These are phyloP conservation scores for Trypanosoma boissoni DNA, from an alignment of 208 protist species.

Conservation along the genomic window DNA sequence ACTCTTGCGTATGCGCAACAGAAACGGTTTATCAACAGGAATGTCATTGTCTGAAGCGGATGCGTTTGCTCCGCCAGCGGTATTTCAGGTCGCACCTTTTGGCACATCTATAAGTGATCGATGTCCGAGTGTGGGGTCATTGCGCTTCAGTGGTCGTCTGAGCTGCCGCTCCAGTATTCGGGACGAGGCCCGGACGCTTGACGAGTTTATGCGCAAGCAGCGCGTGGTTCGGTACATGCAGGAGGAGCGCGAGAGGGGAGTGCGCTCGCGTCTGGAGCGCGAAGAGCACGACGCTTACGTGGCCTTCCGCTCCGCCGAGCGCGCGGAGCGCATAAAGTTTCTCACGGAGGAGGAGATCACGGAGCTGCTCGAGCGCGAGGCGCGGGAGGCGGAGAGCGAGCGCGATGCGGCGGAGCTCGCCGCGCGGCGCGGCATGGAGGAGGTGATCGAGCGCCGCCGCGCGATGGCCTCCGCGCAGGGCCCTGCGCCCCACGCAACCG, in stretches of 20 bases:
- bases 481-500: slow-evolving; percentile 19
- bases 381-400: slow-evolving; percentile 39
- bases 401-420: slow-evolving; percentile 34
- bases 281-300: slow-evolving; percentile 78
- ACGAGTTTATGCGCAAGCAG: slow-evolving; percentile 82
- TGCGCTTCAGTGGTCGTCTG: slow-evolving; percentile 55
- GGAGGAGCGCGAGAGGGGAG: slow-evolving; percentile 72
- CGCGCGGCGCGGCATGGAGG: slow-evolving; percentile 35
- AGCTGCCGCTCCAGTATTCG: slow-evolving; percentile 73
- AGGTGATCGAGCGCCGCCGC: slow-evolving; percentile 22
- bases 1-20: neutral
- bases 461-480: neutral
- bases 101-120: slow-evolving; percentile 1
- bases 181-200: slow-evolving; percentile 65
- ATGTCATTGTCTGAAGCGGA: too few relatives aligned
- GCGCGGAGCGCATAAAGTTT: slow-evolving; percentile 66
- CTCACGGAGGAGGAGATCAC: slow-evolving; percentile 70
- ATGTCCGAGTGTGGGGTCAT: slow-evolving; percentile 34
- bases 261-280: slow-evolving; percentile 57
- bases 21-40: too few relatives aligned
- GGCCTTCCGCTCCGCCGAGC: slow-evolving; percentile 59
- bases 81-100: neutral
- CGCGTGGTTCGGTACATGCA: slow-evolving; percentile 86
- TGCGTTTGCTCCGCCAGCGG: neutral
- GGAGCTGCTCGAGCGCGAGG: slow-evolving; percentile 64